Evolutionary conservation across 2,329 filamentous ascomycete species (phyloP).

Genomic region (Botrytis fabae): DNA sequence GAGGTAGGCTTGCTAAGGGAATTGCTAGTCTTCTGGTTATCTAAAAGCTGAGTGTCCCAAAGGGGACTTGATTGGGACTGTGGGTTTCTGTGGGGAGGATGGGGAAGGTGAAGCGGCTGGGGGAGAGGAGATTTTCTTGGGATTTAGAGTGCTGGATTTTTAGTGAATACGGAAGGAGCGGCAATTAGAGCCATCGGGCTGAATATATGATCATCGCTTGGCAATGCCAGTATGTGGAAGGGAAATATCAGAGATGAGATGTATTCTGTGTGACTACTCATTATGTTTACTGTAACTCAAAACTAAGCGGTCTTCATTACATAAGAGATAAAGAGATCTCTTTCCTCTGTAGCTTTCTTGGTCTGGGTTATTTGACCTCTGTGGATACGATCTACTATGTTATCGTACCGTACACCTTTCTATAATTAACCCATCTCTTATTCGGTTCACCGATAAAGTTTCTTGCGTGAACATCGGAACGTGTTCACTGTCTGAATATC

Average conservation of each 20-base stretch:
- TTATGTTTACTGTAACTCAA: neutral
- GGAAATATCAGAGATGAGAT: neutral
- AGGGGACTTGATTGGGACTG: neutral
- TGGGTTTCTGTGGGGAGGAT: neutral
- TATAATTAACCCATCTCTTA: rapidly evolving
- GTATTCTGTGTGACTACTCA: neutral
- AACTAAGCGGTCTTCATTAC: neutral
- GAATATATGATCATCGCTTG: neutral
- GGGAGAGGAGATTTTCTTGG: neutral
- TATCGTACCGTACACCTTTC: neutral
- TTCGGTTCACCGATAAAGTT: neutral
- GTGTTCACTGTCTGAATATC: neutral
- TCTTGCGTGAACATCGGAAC: neutral
- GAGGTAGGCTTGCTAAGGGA: too few relatives aligned
- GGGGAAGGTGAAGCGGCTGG: neutral
- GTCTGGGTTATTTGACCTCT: neutral
- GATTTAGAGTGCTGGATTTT: neutral
- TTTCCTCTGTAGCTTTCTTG: neutral
- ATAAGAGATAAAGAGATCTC: neutral
- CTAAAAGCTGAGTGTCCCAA: too few relatives aligned
- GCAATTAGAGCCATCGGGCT: rapidly evolving
- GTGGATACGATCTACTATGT: rapidly evolving
- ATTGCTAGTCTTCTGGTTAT: too few relatives aligned
- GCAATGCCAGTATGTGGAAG: neutral
- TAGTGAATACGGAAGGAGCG: neutral